Percentiles rank a stretch among this genome's conserved stretches.
Conservation (phyloP, 768 basidiomycete species). For the Boletus pseudopeckii region DNA sequence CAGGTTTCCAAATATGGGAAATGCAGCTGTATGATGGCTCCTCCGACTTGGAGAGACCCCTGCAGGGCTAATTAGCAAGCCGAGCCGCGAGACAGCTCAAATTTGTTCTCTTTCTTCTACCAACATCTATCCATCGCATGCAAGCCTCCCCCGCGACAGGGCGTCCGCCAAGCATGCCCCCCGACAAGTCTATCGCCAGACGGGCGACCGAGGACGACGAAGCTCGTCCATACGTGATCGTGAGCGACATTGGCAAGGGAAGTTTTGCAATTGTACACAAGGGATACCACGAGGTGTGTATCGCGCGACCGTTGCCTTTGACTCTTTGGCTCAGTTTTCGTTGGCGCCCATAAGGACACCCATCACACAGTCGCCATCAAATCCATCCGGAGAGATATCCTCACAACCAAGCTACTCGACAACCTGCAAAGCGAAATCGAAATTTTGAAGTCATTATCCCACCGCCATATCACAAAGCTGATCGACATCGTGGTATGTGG, state of each 20-base stretch:
- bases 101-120: conserved; percentile 12
- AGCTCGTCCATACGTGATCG: conserved; percentile 72
- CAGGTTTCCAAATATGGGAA: conserved; percentile 27
- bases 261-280: conserved; percentile 97
- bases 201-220: conserved; percentile 60
- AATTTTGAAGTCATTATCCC: conserved; percentile 90
- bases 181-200: conserved; percentile 26
- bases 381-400: conserved; percentile 82
- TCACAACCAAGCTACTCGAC: conserved; percentile 90
- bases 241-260: conserved; percentile 78
- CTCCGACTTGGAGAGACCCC: conserved; percentile 15
- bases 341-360: conserved; percentile 53
- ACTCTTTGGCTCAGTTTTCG: neutral
- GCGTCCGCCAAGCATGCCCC: conserved; percentile 21
- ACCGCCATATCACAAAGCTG: conserved; percentile 89
- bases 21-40: conserved; percentile 18
- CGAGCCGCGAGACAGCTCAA: conserved; percentile 3
- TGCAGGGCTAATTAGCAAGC: conserved; percentile 27
- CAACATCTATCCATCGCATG: conserved; percentile 15
- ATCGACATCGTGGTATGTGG: conserved; percentile 83
- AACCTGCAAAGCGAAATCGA: conserved; percentile 98
- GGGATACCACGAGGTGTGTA: conserved; percentile 81
- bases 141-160: conserved; percentile 19
- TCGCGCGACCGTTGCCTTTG: neutral
- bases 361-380: conserved; percentile 87